Base-by-base conservation (phyloP, 164 flowering plant species). In the Stephania japonica region DNA sequence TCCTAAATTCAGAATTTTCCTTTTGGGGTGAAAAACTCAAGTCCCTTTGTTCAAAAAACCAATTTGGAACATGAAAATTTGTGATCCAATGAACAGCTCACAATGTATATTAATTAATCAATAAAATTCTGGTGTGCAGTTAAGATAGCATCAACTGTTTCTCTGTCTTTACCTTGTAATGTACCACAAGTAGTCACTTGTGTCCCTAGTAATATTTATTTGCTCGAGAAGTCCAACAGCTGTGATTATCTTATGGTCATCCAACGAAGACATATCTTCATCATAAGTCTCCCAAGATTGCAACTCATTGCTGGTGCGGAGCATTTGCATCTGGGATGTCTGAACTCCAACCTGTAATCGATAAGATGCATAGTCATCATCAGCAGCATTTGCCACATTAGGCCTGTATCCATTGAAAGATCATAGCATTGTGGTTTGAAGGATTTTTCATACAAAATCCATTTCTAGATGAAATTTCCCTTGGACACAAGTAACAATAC, bases 101-200 rank as follows among this genome's bases (percentile, higher is more conserved):
- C 16, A 47, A 47, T 47, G 53, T 47, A 47, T 16, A 47, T 47
- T 7, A 47, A 12, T 47, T 47, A 47, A 47, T 47, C 13, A 47
- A 8, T 47, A 56, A 18, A 11, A 56, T 56, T 16, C 62, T 16
- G n/a, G 19, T 56, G 5, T 32, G 38, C 38, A 32, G 38, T 56
- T 6, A 56, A 56, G 62, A 56, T 56, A 16, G 62, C n/a, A 56
- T 21, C 4, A 56, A 56, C 16, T 56, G n/a, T 16, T 50, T 50
- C 5, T 56, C 16, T 56, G 62, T 27, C 42, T 87, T 84, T 72
- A 96, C 99, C 90, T 91, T 8, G 98, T 92, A 70, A 84, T 86
- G 86, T 96, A 93, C 99, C 98, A 96, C 27, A 96, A 82, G 73
- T 96, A 96, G 76, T 96, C 99, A 75, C 86, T 96, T 44, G 76